Evolutionary conservation across 1,284 basidiomycete species (phyloP).

Genomic region (Austropuccinia psidii): DNA sequence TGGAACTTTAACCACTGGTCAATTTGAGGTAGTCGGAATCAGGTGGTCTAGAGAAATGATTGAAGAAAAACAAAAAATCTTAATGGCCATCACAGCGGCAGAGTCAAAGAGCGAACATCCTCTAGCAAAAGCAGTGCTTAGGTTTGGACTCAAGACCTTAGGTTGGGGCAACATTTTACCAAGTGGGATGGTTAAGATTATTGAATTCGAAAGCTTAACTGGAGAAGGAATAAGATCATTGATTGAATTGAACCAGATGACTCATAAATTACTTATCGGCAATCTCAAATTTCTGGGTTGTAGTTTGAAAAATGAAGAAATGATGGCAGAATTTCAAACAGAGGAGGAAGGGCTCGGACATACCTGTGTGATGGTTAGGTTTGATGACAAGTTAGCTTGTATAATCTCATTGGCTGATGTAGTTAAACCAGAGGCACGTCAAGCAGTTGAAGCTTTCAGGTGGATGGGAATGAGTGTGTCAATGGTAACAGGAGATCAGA

Average conservation of each 20-base stretch:
- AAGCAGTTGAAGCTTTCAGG: constrained; percentile 69
- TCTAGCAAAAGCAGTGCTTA: constrained; percentile 80
- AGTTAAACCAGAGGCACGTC: constrained; percentile 69
- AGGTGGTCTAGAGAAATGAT: constrained; percentile 60
- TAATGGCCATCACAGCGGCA: constrained; percentile 65
- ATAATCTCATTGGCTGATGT: constrained; percentile 68
- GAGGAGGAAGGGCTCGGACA: constrained; percentile 64
- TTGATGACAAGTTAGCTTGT: constrained; percentile 49
- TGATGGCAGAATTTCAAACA: constrained; percentile 57
- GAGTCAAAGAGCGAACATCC: constrained; percentile 94
- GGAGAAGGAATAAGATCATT: constrained; percentile 70
- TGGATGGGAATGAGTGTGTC: constrained; percentile 81
- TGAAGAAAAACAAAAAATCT: constrained; percentile 41
- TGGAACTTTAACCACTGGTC: constrained; percentile 87
- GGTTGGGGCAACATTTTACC: constrained; percentile 48
- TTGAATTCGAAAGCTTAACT: constrained; percentile 71
- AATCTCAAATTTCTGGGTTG: constrained; percentile 11
- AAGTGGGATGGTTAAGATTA: constrained; percentile 52
- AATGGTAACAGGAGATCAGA: constrained; percentile 84
- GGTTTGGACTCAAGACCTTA: constrained; percentile 65
- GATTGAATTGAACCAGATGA: constrained; percentile 25
- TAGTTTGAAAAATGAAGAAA: background rate
- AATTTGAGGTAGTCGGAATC: constrained; percentile 63
- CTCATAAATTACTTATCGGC: constrained; percentile 1
- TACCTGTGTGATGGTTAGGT: constrained; percentile 73